A percentile compares a stretch with the other conserved stretches of the same genome.
phyloP scores from a whole-genome alignment of 2,329 filamentous ascomycete genomes.

The Hymenoscyphus albidus region DNA sequence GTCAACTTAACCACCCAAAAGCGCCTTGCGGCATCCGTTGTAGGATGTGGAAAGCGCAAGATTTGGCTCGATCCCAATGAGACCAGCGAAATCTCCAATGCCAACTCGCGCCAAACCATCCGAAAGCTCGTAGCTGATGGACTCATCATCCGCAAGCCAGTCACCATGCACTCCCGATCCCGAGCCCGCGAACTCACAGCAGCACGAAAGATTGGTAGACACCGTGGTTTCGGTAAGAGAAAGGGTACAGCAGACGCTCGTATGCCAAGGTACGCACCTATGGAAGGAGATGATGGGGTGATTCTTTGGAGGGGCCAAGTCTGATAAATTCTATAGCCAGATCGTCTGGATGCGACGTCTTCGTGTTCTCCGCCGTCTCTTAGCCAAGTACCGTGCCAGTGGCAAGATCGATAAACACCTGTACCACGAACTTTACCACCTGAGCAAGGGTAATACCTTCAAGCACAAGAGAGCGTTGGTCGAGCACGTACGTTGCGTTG shows the following conservation, averaged over 20 bases:
- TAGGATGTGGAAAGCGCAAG: constrained; percentile 99
- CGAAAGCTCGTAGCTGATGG: constrained; percentile 99
- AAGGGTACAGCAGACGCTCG: constrained; percentile 99
- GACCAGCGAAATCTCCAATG: constrained; percentile 98
- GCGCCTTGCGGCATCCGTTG: constrained; percentile 97
- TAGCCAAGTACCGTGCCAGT: constrained; percentile 99
- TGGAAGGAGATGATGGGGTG: constrained; percentile 2
- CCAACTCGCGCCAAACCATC: constrained; percentile 99
- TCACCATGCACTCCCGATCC: constrained; percentile 98
- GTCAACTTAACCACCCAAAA: constrained; percentile 99
- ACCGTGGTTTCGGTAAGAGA: constrained; percentile 99
- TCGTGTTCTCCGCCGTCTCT: constrained; percentile 95
- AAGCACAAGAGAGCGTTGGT: constrained; percentile 99
- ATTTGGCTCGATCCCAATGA: constrained; percentile 99
- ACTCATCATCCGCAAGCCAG: constrained; percentile 99
- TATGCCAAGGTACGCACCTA: constrained; percentile 83
- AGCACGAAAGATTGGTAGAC: constrained; percentile 90
- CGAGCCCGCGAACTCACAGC: constrained; percentile 94
- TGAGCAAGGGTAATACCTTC: constrained; percentile 99
- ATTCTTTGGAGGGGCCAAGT: constrained; percentile 33
- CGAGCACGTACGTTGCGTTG: constrained; percentile 92
- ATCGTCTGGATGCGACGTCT: constrained; percentile 99
- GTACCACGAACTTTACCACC: constrained; percentile 99
- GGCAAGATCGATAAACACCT: constrained; percentile 99
- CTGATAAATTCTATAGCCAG: constrained; percentile 59